Evolutionary conservation across 345 rosid genomes (phyloP).

Genomic region (Garcia nutans): DNA sequence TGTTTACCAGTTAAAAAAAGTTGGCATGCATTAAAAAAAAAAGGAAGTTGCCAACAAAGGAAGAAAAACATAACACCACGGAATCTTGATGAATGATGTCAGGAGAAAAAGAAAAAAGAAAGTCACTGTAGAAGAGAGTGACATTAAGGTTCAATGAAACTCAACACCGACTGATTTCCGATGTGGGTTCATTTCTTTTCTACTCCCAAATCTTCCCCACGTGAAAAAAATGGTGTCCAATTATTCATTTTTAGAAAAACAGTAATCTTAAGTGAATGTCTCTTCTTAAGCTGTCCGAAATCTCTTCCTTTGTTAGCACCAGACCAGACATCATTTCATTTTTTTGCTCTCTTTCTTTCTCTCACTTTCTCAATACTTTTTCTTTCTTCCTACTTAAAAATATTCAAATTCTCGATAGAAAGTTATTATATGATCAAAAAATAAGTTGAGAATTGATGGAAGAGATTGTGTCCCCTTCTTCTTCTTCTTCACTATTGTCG

Average conservation of each 20-base stretch:
- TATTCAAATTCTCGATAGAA: neutral
- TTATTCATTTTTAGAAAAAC: neutral
- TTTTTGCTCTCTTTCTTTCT: neutral
- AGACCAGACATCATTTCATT: too few relatives aligned
- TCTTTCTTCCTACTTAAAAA: too few relatives aligned
- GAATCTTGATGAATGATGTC: too few relatives aligned
- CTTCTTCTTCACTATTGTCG: conserved; percentile 30
- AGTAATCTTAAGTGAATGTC: neutral
- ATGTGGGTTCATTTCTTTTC: neutral
- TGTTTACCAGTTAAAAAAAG: too few relatives aligned
- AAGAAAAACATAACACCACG: too few relatives aligned
- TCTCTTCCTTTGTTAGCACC: too few relatives aligned
- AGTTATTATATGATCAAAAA: neutral
- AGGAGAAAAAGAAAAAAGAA: too few relatives aligned
- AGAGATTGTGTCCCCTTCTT: conserved; percentile 31
- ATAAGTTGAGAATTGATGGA: conserved; percentile 12
- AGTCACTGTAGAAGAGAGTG: neutral
- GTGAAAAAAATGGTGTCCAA: neutral
- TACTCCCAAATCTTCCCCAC: neutral
- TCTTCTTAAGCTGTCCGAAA: neutral
- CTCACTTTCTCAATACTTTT: neutral
- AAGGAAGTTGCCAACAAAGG: too few relatives aligned
- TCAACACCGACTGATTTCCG: neutral
- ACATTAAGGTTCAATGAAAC: conserved; percentile 14
- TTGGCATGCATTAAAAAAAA: too few relatives aligned